Evolutionary conservation across 2,329 filamentous ascomycete species (phyloP).

Genomic region (Phyllosticta ampelicida): DNA sequence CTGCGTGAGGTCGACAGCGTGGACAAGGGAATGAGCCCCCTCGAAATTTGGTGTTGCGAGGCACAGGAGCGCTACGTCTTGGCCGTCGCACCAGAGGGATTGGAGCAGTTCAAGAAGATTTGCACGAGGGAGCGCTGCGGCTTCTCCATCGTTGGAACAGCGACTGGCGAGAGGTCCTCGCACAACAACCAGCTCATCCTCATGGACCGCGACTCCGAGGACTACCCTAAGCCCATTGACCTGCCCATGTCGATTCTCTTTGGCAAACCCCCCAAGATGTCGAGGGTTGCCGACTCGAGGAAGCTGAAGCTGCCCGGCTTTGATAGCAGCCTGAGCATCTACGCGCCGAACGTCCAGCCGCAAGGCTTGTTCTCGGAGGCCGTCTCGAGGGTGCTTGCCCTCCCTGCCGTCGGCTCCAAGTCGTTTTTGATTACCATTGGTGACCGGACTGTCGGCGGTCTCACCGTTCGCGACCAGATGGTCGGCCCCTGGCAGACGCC

Average conservation of each 20-base stretch:
- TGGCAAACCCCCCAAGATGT: slow-evolving; percentile 75
- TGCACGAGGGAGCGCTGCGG: slow-evolving; percentile 75
- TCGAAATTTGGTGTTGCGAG: slow-evolving; percentile 97
- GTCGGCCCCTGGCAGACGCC: slow-evolving; percentile 94
- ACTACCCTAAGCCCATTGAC: slow-evolving; percentile 71
- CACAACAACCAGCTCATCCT: slow-evolving; percentile 66
- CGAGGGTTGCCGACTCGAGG: slow-evolving; percentile 60
- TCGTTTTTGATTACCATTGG: slow-evolving; percentile 95
- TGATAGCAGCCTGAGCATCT: slow-evolving; percentile 60
- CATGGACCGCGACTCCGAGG: slow-evolving; percentile 65
- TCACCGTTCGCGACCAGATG: slow-evolving; percentile 86
- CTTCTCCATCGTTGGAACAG: slow-evolving; percentile 81
- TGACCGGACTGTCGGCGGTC: slow-evolving; percentile 80
- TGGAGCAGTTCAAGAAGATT: slow-evolving; percentile 63
- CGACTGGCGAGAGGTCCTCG: slow-evolving; percentile 48
- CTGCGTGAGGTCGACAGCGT: slow-evolving; percentile 87
- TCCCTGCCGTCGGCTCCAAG: slow-evolving; percentile 92
- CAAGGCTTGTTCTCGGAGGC: slow-evolving; percentile 54
- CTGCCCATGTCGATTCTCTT: slow-evolving; percentile 83
- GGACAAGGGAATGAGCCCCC: slow-evolving; percentile 82
- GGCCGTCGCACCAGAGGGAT: slow-evolving; percentile 67
- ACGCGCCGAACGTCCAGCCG: slow-evolving; percentile 47
- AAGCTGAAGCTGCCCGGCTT: slow-evolving; percentile 60
- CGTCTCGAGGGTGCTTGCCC: slow-evolving; percentile 65
- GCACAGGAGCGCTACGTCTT: slow-evolving; percentile 95